A percentile compares a stretch with the other conserved stretches of the same genome.
Evolutionary conservation across 192 early-diverging fungal genomes (phyloP).

Genomic region (Diversispora epigaea): DNA sequence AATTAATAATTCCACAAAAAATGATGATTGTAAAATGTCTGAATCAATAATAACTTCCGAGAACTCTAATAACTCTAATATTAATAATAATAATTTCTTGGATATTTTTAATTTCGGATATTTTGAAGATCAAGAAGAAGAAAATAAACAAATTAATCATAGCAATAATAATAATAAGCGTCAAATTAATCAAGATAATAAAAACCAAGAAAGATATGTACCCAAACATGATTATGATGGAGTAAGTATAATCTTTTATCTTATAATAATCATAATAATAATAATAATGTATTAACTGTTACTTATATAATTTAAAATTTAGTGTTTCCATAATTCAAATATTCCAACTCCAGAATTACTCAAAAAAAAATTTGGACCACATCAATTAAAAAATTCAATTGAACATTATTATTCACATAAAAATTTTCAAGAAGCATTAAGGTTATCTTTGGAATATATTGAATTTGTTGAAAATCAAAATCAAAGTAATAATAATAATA

Average conservation of each 20-base stretch:
- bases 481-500: background rate
- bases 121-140: background rate
- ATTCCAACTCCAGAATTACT: background rate
- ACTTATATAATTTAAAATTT: too few species aligned
- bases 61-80: background rate
- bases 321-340: background rate
- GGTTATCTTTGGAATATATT: conserved; percentile 5
- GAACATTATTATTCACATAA: conserved; percentile 18
- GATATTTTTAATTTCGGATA: background rate
- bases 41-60: too few species aligned
- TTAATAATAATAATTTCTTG: background rate
- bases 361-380: background rate
- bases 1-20: too few species aligned
- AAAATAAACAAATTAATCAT: background rate
- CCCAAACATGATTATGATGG: background rate
- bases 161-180: background rate
- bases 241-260: background rate
- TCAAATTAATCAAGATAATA: background rate
- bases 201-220: background rate
- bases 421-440: conserved; percentile 3
- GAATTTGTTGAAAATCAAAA: conserved; percentile 5
- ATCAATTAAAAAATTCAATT: conserved; percentile 8
- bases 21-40: too few species aligned
- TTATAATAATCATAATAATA: too few species aligned
- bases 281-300: too few species aligned